Evolutionary conservation across 176 grass and related monocot genomes (phyloP), one percentile per base, ranked within the genome.

Genomic region (Carex kokanica): DNA sequence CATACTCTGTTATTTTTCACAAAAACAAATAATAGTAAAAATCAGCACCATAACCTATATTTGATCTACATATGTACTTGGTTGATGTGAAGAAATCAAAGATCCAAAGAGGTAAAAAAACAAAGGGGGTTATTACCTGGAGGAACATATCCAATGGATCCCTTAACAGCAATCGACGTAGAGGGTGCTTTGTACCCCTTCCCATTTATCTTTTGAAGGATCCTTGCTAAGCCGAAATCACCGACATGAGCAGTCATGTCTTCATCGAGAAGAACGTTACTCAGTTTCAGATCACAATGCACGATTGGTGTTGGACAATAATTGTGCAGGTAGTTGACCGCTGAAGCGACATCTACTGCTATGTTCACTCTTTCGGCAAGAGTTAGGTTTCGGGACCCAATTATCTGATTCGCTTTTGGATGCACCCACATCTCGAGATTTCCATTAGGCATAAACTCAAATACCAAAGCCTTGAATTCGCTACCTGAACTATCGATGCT

Each of bases 391-490:
- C 65, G 62, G 66, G 16, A 57, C 32, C 13, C 40, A 13, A 6
- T 9, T 64, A 25, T 0, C 40, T 17, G 13, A 71, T 85, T 38
- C 41, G 17, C 45, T 81, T 43, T 43, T 61, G 45, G 67, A 80
- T 90, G 86, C 58, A 94, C 15, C 90, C 90, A 94, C 47, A 70
- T 87, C 49, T 92, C 81, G 0, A 94, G 63, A 61, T 85, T 92
- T 63, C 83, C 85, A 43, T 80, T 88, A 5, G 88, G 88, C 81
- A 87, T 88, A 53, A 86, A 93, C 41, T 88, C 62, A 1, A 93
- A 91, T 2, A 93, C 88, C 41, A 93, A 83, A 79, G 91, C 86
- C 54, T 18, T 87, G 72, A 92, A 92, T 47, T 90, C 90, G 21
- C 79, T 83, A 8, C 84, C 88, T 80, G 53, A 80, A 16, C 52